Conservation (phyloP, 768 basidiomycete species). For the Tephrocybe sp. region DNA sequence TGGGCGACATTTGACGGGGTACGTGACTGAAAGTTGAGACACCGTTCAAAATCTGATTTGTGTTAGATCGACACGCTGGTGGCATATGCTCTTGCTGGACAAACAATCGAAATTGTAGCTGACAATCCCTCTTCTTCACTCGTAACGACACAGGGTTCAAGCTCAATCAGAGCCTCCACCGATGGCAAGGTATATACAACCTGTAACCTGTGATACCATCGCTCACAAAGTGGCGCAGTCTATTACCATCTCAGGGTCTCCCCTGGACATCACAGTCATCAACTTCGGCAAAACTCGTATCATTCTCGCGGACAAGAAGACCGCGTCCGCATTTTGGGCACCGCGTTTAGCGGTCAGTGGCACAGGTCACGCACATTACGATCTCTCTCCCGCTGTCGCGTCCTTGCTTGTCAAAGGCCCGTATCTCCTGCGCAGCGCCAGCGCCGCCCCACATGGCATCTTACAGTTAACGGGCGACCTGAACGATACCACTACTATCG, state of each 20-base stretch:
- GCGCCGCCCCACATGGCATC: slow-evolving; percentile 23
- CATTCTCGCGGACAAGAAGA: slow-evolving; percentile 57
- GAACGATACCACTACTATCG: slow-evolving; percentile 49
- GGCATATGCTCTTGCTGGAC: slow-evolving; percentile 37
- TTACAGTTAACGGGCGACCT: slow-evolving; percentile 51
- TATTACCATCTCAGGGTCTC: slow-evolving; percentile 43
- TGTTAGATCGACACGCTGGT: slow-evolving; percentile 32
- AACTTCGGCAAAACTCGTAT: slow-evolving; percentile 47
- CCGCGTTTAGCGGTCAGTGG: slow-evolving; percentile 42
- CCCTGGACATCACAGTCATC: slow-evolving; percentile 37
- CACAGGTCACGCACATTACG: slow-evolving; percentile 25
- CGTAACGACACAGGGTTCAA: slow-evolving; percentile 20
- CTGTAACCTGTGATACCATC: no score
- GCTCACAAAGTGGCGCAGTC: slow-evolving; percentile 27
- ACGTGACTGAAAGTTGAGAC: not conserved
- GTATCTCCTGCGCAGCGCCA: slow-evolving; percentile 33
- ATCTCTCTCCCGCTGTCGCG: slow-evolving; percentile 25
- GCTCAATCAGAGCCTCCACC: slow-evolving; percentile 19
- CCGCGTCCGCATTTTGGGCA: slow-evolving; percentile 61
- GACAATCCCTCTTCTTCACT: slow-evolving; percentile 9
- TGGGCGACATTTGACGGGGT: slow-evolving; percentile 39
- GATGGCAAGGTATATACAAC: slow-evolving; percentile 20
- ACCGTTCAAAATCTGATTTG: not conserved
- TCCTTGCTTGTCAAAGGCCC: slow-evolving; percentile 34
- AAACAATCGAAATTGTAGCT: slow-evolving; percentile 30